These are phyloP conservation scores for Dentiscutata heterogama DNA, from an alignment of 371 early-diverging fungal species.

Conservation along the genomic window DNA sequence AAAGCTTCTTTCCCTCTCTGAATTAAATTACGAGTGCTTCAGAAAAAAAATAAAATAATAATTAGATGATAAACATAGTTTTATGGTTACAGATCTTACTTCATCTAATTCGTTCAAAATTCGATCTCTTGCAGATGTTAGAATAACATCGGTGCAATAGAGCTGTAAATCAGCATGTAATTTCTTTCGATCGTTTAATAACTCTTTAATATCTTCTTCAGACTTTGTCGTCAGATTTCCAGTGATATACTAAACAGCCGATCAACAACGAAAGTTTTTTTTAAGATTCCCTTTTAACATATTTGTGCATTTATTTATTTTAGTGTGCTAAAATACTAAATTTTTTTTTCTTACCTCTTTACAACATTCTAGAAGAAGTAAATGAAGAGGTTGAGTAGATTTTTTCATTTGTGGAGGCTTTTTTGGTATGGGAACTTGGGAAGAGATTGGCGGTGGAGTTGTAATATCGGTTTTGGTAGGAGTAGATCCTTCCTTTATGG, in stretches of 20 bases:
- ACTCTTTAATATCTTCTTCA: constrained; percentile 53
- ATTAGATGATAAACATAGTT: constrained; percentile 34
- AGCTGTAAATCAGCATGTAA: constrained; percentile 54
- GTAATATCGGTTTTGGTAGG: not conserved
- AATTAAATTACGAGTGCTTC: constrained; percentile 38
- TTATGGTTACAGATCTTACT: constrained; percentile 26
- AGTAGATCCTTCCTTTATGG: not conserved
- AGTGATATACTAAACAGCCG: constrained; percentile 52
- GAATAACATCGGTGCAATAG: constrained; percentile 55
- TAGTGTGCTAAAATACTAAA: not conserved
- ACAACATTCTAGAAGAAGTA: constrained; percentile 54
- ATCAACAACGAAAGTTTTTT: constrained; percentile 11
- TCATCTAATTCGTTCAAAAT: constrained; percentile 55
- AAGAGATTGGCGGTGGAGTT: not conserved
- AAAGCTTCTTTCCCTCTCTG: constrained; percentile 53
- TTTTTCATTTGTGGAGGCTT: not conserved
- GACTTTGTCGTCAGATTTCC: constrained; percentile 56
- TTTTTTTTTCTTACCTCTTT: constrained; percentile 49
- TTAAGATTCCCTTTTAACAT: not conserved
- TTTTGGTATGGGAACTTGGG: constrained; percentile 23
- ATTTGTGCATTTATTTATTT: not conserved
- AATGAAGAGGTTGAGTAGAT: constrained; percentile 53
- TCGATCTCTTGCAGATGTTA: constrained; percentile 54
- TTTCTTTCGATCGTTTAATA: constrained; percentile 52
- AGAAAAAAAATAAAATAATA: constrained; percentile 41